Evolutionary conservation across 1,284 basidiomycete genomes (phyloP).

Genomic region (Ceratobasidium sp.): DNA sequence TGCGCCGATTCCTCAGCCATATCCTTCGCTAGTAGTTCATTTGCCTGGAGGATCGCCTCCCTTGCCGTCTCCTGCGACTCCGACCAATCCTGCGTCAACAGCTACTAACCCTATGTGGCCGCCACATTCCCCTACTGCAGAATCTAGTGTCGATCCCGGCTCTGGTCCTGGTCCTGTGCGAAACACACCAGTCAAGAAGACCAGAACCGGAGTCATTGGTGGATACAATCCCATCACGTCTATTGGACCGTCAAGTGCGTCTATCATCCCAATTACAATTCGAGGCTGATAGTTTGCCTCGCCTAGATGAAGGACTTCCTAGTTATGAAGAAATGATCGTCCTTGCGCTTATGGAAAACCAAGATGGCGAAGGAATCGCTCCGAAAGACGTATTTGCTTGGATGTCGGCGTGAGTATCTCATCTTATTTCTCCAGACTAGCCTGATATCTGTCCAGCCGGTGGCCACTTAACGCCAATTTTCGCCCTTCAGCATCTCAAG

Average conservation of each 20-base stretch:
- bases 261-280: neutral
- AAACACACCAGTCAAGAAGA: conserved; percentile 26
- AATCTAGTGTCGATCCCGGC: conserved; percentile 7
- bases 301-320: conserved; percentile 60
- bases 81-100: conserved; percentile 46
- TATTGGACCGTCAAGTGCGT: conserved; percentile 26
- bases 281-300: neutral
- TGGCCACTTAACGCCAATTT: conserved; percentile 86
- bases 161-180: conserved; percentile 5
- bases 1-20: conserved; percentile 51
- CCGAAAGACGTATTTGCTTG: conserved; percentile 79
- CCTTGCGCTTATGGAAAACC: conserved; percentile 67
- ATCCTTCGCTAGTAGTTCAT: conserved; percentile 50
- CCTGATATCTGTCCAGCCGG: conserved; percentile 47
- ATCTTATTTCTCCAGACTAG: neutral
- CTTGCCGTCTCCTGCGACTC: conserved; percentile 26
- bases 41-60: conserved; percentile 26
- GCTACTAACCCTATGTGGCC: conserved; percentile 51
- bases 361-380: conserved; percentile 67
- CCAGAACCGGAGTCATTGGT: conserved; percentile 28
- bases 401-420: conserved; percentile 57
- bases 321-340: conserved; percentile 87
- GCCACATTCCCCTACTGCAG: conserved; percentile 42
- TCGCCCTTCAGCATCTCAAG: conserved; percentile 79
- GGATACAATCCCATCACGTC: conserved; percentile 37